phyloP scores from a whole-genome alignment of 2,329 filamentous ascomycete genomes.

The Boeremia exigua region DNA sequence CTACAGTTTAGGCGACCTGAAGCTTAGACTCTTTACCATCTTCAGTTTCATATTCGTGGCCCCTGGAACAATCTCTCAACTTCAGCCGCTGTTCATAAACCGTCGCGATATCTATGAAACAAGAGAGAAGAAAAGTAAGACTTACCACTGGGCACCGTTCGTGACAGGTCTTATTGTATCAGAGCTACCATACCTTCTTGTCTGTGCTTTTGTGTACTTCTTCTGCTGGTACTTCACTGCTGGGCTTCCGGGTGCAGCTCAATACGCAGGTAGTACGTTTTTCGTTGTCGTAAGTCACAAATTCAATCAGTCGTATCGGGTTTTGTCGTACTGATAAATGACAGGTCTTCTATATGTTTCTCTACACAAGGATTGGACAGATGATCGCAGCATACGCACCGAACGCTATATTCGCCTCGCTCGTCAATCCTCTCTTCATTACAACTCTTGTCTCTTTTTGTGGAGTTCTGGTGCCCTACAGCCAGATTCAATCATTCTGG shows the following conservation, averaged over 20 bases:
- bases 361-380: neutral
- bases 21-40: neutral
- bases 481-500: neutral
- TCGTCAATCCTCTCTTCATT: neutral
- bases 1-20: neutral
- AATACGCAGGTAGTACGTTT: neutral
- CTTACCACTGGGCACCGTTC: neutral
- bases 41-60: neutral
- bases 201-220: neutral
- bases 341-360: neutral
- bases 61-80: neutral
- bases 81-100: neutral
- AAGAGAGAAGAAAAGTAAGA: neutral
- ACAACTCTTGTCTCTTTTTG: neutral
- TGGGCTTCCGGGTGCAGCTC: neutral
- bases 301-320: too few relatives aligned
- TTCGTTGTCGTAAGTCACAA: neutral
- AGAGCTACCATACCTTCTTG: neutral
- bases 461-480: neutral
- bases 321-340: too few relatives aligned
- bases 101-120: neutral
- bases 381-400: neutral
- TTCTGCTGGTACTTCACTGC: neutral
- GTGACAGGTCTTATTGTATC: neutral
- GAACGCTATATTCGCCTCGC: neutral